Evolutionary conservation across 371 early-diverging fungal species (phyloP), one percentile per base, ranked within the genome.

Genomic region (Quaeritorhiza haematococci): DNA sequence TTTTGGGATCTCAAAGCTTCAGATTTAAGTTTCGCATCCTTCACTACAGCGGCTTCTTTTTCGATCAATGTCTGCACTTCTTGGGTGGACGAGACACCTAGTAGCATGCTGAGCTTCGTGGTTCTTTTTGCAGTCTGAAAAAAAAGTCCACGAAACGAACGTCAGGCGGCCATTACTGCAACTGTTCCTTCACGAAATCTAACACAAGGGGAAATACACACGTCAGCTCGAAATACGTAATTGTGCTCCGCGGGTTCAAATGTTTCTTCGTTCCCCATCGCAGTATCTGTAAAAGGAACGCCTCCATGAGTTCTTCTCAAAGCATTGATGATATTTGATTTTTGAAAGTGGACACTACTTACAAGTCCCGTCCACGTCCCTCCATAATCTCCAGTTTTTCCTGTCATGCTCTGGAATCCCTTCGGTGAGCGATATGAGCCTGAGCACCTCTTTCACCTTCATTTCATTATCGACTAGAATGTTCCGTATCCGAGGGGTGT

Each of bases 381-480:
- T 61, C n/a, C 29, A 66, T 3, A 66, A 35, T 5, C 42, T 35
- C 55, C 51, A 62, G 10, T 61, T 48, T 19, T 49, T 53, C 8
- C 8, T 43, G 0, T 38, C 53, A 24, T 38, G 41, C 6, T 56
- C 59, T 10, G 62, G 63, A 21, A 55, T 44, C 33, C 45, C 58
- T 46, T 69, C 69, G 6, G 65, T 26, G 6, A 34, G 28, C 4
- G 19, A 44, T 0, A 69, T n/a, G 21, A 66, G 38, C 41, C 35
- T 21, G n/a, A 58, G 19, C 5, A 69, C 56, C 19, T 69, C 61
- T 27, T 53, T 56, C 3, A 61, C 64, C 23, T 42, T 61, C 24
- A 56, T 69, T 32, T 13, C 54, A 8, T 30, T 13, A 13, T 61
- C 61, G 13, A 69, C 70, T 4, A 59, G 7, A 17, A 69, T 49